A percentile compares a stretch with the other conserved stretches of the same genome.
Conservation (phyloP, 768 basidiomycete genomes). For the Cystobasidium tubakii region DNA sequence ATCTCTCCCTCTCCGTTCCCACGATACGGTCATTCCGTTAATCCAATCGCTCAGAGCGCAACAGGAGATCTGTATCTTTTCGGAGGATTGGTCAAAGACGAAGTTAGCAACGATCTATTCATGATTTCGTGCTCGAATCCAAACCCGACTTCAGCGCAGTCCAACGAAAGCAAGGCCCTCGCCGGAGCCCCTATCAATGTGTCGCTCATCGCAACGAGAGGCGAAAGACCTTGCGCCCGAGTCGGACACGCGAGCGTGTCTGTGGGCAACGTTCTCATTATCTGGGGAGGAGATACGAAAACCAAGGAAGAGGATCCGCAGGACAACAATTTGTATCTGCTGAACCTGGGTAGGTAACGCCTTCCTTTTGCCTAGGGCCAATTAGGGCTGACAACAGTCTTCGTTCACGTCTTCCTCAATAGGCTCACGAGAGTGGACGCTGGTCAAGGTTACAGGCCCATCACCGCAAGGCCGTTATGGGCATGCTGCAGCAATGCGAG, state of each 20-base stretch:
- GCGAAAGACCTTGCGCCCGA: slow-evolving; percentile 77
- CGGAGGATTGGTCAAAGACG: slow-evolving; percentile 88
- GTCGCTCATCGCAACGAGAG: slow-evolving; percentile 74
- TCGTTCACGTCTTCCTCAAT: neutral
- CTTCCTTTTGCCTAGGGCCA: no score
- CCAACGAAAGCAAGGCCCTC: slow-evolving; percentile 28
- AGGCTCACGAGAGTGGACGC: slow-evolving; percentile 95
- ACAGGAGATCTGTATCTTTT: slow-evolving; percentile 91
- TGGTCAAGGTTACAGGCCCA: slow-evolving; percentile 67
- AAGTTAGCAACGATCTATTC: slow-evolving; percentile 86
- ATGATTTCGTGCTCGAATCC: slow-evolving; percentile 55
- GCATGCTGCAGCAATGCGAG: slow-evolving; percentile 87
- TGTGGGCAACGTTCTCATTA: slow-evolving; percentile 88
- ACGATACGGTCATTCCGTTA: slow-evolving; percentile 89
- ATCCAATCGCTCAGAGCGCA: slow-evolving; percentile 57
- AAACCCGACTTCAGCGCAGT: neutral
- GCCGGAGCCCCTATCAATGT: slow-evolving; percentile 71
- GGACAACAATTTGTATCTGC: slow-evolving; percentile 85
- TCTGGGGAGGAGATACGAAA: slow-evolving; percentile 96
- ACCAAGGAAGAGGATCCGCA: slow-evolving; percentile 63
- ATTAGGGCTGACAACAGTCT: no score
- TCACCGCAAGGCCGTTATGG: slow-evolving; percentile 87
- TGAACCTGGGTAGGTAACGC: slow-evolving; percentile 82
- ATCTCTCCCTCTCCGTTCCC: slow-evolving; percentile 82
- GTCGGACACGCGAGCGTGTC: slow-evolving; percentile 97